A percentile compares a stretch with the other conserved stretches of the same genome.
Evolutionary conservation across 495 filamentous ascomycete species (phyloP).

Genomic region (Friedmanniomyces endolithicus): DNA sequence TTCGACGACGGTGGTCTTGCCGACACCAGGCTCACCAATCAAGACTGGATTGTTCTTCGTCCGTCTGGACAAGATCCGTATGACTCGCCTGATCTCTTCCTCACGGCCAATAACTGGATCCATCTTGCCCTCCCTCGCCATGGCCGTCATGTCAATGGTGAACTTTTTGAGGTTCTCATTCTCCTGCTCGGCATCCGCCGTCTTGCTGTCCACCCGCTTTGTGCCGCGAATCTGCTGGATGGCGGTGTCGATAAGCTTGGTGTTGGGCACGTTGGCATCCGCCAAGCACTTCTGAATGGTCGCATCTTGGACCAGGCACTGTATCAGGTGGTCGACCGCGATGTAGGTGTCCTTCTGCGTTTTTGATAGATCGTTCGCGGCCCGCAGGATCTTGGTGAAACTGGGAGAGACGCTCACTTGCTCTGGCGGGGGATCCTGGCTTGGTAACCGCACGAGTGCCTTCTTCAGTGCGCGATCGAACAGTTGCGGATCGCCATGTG

Average conservation of each 20-base stretch:
- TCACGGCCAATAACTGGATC: slow-evolving; percentile 96
- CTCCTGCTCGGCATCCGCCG: slow-evolving; percentile 78
- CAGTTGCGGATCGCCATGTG: slow-evolving; percentile 79
- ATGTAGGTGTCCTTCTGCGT: slow-evolving; percentile 92
- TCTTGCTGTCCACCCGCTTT: slow-evolving; percentile 83
- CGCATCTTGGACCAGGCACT: slow-evolving; percentile 64
- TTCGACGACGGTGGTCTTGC: slow-evolving; percentile 96
- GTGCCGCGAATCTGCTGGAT: slow-evolving; percentile 84
- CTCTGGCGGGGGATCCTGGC: slow-evolving; percentile 90
- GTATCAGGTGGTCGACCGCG: slow-evolving; percentile 87
- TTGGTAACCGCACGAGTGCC: slow-evolving; percentile 74
- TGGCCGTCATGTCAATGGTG: slow-evolving; percentile 90
- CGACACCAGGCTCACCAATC: slow-evolving; percentile 92
- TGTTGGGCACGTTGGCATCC: slow-evolving; percentile 83
- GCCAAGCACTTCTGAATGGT: slow-evolving; percentile 59
- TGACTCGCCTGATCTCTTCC: slow-evolving; percentile 88
- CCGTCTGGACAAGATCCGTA: slow-evolving; percentile 81
- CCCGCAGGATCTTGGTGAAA: slow-evolving; percentile 67
- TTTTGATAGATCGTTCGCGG: slow-evolving; percentile 81
- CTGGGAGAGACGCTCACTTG: slow-evolving; percentile 64
- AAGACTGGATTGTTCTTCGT: slow-evolving; percentile 99
- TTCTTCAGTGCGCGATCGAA: slow-evolving; percentile 86
- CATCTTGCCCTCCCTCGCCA: slow-evolving; percentile 92
- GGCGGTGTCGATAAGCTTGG: slow-evolving; percentile 77
- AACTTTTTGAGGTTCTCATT: slow-evolving; percentile 93